Base-by-base conservation (phyloP, 23 red algal genomes). In the Gracilaria gracilis region DNA sequence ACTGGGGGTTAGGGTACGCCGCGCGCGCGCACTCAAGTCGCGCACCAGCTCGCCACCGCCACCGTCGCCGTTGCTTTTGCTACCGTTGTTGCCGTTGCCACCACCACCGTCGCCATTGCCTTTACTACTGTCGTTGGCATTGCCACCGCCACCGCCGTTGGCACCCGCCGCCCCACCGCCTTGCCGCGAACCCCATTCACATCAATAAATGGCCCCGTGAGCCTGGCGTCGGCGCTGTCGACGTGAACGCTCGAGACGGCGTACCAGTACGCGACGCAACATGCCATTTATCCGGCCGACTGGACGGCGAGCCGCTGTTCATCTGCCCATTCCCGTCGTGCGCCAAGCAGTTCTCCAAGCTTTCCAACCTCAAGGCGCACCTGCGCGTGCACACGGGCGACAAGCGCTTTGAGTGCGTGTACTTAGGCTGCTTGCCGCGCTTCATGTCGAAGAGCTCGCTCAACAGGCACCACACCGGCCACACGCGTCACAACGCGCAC, bases 321-420 rank as follows among this genome's bases (percentile, higher is more conserved):
- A 80, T 65, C 75, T 90, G 86, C 39, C 91, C 91, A 9, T 94
- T 75, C 37, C 69, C 61, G 12, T 80, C 80, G 13, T 97, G 95
- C 40, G 88, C 79, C 42, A 90, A 90, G 61, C 33, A 55, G 72
- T 97, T 97, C 61, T 57, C 72, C 28, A 93, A 97, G 73, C 80
- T 83, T 51, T 97, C 91, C 54, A 97, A 97, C 55, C 88, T 97
- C 80, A 90, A 94, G 67, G 90, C 91, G 35, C 95, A 97, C 76
- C 71, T 90, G 59, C 72, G 95, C 33, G 82, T 91, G 38, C 95
- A 97, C 82, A 91, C 95, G 13, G 95, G 95, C 37, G 95, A 97
- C 35, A 59, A 87, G 75, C 95, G 90, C 0, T 97, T 91, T 54
- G 87, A 67, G 57, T 97, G 94, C 51, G 67, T 29, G 40, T 93